Evolutionary conservation across 164 flowering plant genomes (phyloP).

Genomic region (Macadamia tetraphylla): DNA sequence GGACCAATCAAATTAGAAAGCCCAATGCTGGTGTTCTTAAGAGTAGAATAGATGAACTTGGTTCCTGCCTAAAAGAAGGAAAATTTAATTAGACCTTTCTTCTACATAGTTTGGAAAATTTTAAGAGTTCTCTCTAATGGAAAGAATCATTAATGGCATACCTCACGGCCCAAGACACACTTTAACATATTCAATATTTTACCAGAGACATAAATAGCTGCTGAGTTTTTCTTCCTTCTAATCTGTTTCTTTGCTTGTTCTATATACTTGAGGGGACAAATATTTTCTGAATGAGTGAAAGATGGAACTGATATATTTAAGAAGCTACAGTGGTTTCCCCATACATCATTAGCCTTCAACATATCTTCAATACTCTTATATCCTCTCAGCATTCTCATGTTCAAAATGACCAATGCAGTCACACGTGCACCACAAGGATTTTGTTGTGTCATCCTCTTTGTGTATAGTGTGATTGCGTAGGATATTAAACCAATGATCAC

Average conservation of each 20-base stretch:
- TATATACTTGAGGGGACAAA: slow-evolving; percentile 11
- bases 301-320: slow-evolving; percentile 10
- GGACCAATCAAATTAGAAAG: slow-evolving; percentile 46
- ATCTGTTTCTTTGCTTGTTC: slow-evolving; percentile 7
- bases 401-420: slow-evolving; percentile 13
- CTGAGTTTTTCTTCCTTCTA: slow-evolving; percentile 11
- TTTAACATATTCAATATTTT: slow-evolving; percentile 1
- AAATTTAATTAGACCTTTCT: too few relatives aligned
- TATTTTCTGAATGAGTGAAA: slow-evolving; percentile 4
- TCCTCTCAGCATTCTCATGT: slow-evolving; percentile 15
- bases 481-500: slow-evolving; percentile 13
- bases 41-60: slow-evolving; percentile 19
- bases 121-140: neutral
- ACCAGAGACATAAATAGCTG: slow-evolving; percentile 8
- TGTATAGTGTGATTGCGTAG: slow-evolving; percentile 14
- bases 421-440: neutral
- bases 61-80: slow-evolving; percentile 22
- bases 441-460: slow-evolving; percentile 8
- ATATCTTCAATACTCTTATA: slow-evolving; percentile 12
- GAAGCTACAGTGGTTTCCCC: slow-evolving; percentile 16
- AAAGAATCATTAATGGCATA: neutral
- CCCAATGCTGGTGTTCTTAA: slow-evolving; percentile 37
- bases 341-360: slow-evolving; percentile 14
- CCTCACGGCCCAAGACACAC: slow-evolving; percentile 9
- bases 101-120: neutral